Conservation (phyloP, 2,329 filamentous ascomycete species). For the Penicillium verrucosum region DNA sequence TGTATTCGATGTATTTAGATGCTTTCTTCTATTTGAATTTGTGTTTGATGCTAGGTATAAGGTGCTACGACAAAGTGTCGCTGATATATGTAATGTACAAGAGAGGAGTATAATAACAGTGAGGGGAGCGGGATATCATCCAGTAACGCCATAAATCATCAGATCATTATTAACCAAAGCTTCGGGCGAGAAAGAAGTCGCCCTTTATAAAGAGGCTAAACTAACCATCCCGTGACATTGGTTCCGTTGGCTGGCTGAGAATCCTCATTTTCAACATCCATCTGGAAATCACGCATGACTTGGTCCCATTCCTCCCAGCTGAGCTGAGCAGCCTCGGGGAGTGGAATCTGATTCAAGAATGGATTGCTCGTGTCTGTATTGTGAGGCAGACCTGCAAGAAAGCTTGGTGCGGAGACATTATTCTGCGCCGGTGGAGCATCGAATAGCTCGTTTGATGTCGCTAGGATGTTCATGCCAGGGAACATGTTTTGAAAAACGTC, state of each 20-base stretch:
- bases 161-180: constrained; percentile 5
- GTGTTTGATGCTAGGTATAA: not conserved
- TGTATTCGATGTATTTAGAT: not conserved
- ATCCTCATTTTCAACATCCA: constrained; percentile 32
- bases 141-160: constrained; percentile 9
- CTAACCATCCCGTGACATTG: constrained; percentile 31
- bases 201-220: constrained; percentile 12
- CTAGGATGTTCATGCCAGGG: constrained; percentile 26
- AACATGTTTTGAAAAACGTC: constrained; percentile 29
- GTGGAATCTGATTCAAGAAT: constrained; percentile 16
- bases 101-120: constrained; percentile 14
- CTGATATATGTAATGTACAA: not conserved
- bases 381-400: constrained; percentile 12
- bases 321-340: constrained; percentile 18
- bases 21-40: too few relatives aligned
- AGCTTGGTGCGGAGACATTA: constrained; percentile 3
- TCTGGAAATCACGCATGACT: constrained; percentile 41
- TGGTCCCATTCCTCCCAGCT: constrained; percentile 39
- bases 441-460: constrained; percentile 9
- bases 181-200: not conserved
- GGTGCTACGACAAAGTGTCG: not conserved
- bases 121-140: constrained; percentile 13
- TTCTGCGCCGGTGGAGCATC: constrained; percentile 13
- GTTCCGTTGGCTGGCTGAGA: constrained; percentile 13
- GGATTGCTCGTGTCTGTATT: constrained; percentile 11